A percentile compares a stretch with the other conserved stretches of the same genome.
Evolutionary conservation across 352 stramenopile species (phyloP).

Genomic region (Globisporangium iwayamae): DNA sequence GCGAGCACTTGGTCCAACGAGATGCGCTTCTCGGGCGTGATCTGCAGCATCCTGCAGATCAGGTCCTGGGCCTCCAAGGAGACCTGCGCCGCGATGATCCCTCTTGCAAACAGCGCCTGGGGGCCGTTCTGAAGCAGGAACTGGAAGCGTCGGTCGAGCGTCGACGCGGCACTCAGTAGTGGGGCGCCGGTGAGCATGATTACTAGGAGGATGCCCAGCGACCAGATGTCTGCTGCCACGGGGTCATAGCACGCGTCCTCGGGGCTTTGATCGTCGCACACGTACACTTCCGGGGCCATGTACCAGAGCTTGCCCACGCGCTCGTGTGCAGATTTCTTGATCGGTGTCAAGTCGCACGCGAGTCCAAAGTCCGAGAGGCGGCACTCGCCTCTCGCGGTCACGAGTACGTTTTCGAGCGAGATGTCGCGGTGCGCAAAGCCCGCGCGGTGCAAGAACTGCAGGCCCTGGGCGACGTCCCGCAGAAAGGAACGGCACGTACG

Average conservation of each 20-base stretch:
- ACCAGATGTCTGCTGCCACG: constrained; percentile 55
- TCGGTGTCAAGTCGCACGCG: constrained; percentile 18
- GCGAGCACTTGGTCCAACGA: constrained; percentile 37
- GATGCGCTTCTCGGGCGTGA: constrained; percentile 34
- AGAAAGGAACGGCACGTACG: constrained; percentile 32
- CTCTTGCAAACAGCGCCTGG: constrained; percentile 14
- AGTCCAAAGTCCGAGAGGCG: constrained; percentile 60
- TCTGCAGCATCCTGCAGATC: constrained; percentile 44
- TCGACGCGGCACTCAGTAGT: constrained; percentile 32
- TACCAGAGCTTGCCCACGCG: constrained; percentile 64
- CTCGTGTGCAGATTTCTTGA: constrained; percentile 20
- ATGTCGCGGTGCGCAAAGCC: constrained; percentile 61
- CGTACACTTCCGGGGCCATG: constrained; percentile 64
- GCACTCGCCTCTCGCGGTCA: constrained; percentile 28
- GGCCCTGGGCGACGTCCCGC: constrained; percentile 28
- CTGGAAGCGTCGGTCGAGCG: constrained; percentile 28
- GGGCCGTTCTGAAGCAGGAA: constrained; percentile 23
- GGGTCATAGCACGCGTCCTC: constrained; percentile 37
- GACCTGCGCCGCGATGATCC: constrained; percentile 9
- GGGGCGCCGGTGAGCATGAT: constrained; percentile 59
- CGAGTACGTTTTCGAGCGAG: constrained; percentile 60
- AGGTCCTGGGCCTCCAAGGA: constrained; percentile 31
- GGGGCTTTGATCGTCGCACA: constrained; percentile 26
- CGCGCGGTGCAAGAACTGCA: constrained; percentile 33
- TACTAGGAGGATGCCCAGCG: constrained; percentile 53